Evolutionary conservation across 208 protist species (phyloP).

Genomic region (Angomonas ambiguus): DNA sequence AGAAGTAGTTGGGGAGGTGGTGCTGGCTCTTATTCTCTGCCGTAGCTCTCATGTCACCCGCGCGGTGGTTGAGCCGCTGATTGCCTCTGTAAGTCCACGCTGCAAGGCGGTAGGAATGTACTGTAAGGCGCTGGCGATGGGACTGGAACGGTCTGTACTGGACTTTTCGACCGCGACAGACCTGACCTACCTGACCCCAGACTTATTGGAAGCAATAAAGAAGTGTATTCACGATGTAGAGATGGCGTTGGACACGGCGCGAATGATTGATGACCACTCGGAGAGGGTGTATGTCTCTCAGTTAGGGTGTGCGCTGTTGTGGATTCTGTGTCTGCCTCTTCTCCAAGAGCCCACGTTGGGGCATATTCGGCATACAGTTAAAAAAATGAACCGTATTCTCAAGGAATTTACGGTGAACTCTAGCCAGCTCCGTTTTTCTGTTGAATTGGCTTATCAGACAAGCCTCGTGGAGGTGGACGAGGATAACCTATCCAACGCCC

Average conservation of each 20-base stretch:
- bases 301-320: conserved; percentile 61
- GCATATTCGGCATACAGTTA: conserved; percentile 14
- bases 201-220: conserved; percentile 28
- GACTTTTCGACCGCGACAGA: conserved; percentile 27
- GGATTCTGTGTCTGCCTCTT: conserved; percentile 56
- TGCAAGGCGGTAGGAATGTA: conserved; percentile 32
- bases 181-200: conserved; percentile 37
- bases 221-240: conserved; percentile 39
- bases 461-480: conserved; percentile 63
- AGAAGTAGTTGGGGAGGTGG: conserved; percentile 4
- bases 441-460: conserved; percentile 57
- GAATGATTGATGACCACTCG: conserved; percentile 55
- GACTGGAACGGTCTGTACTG: conserved; percentile 20
- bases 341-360: conserved; percentile 24
- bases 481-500: conserved; percentile 43
- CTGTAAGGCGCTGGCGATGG: conserved; percentile 25
- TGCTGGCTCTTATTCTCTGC: conserved; percentile 4
- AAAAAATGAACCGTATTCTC: conserved; percentile 11
- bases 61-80: conserved; percentile 7
- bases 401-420: not conserved
- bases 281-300: conserved; percentile 61
- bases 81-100: conserved; percentile 12
- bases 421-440: conserved; percentile 20
- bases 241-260: conserved; percentile 48
- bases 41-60: not conserved